Evolutionary conservation across 176 grass and related monocot genomes (phyloP).

Genomic region (Cenchrus purpureus): DNA sequence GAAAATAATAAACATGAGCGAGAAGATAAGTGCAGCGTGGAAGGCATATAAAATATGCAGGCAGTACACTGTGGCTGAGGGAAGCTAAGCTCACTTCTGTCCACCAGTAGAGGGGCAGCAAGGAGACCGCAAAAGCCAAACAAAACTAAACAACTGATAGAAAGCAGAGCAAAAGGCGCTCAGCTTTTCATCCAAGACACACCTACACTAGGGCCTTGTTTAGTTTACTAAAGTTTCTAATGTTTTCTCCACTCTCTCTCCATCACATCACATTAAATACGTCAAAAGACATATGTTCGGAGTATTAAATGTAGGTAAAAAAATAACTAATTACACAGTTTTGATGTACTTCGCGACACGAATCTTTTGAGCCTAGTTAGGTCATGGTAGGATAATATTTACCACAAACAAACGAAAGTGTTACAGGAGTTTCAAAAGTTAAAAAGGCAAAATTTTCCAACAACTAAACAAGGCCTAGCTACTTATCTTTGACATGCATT

Average conservation of each 20-base stretch:
- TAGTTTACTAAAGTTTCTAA: too few relatives aligned
- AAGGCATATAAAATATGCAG: conserved; percentile 14
- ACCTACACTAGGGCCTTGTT: background rate
- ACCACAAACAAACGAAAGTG: too few relatives aligned
- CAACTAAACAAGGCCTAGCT: background rate
- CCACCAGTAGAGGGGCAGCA: conserved; percentile 33
- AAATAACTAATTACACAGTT: too few relatives aligned
- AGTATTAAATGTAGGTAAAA: too few relatives aligned
- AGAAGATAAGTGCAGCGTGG: background rate
- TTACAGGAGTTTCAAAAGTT: too few relatives aligned
- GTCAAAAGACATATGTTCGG: too few relatives aligned
- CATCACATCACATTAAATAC: too few relatives aligned
- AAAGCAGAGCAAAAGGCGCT: background rate
- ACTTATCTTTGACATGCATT: conserved; percentile 17
- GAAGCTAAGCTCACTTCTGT: conserved; percentile 12
- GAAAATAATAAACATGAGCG: background rate
- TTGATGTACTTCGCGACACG: too few relatives aligned
- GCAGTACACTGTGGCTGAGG: conserved; percentile 22
- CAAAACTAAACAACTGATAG: background rate
- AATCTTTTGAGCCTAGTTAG: too few relatives aligned
- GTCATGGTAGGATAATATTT: too few relatives aligned
- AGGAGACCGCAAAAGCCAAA: conserved; percentile 24
- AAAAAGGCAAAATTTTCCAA: too few relatives aligned
- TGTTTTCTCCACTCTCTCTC: too few relatives aligned
- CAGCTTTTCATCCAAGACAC: background rate